A percentile compares a stretch with the other conserved stretches of the same genome.
Evolutionary conservation across 257 asterid species (phyloP).

Genomic region (Solanum tacnaense): DNA sequence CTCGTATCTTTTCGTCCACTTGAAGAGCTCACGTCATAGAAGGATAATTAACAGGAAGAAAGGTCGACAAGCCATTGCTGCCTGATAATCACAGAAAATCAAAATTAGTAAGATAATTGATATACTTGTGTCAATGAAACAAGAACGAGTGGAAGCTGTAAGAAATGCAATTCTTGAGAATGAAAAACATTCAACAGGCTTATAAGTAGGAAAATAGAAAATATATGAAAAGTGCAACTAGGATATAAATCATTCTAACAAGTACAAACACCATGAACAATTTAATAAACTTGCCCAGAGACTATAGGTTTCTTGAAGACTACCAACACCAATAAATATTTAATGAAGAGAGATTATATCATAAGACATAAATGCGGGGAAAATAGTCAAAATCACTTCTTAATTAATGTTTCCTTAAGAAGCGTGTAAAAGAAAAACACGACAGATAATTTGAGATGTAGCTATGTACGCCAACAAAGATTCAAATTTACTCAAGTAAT

Average conservation of each 20-base stretch:
- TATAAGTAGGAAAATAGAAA: neutral
- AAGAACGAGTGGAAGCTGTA: neutral
- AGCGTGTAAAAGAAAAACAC: neutral
- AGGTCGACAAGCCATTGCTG: constrained; percentile 37
- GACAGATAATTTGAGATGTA: neutral
- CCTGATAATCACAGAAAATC: constrained; percentile 18
- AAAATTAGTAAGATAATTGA: neutral
- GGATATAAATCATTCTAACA: neutral
- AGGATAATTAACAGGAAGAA: neutral
- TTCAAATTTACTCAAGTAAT: no score
- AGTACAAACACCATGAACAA: neutral
- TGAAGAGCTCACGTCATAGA: constrained; percentile 6
- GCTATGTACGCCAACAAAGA: no score
- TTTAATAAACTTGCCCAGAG: neutral
- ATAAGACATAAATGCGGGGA: neutral
- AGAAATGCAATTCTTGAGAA: neutral
- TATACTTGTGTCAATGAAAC: neutral
- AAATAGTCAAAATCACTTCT: neutral
- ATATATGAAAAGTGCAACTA: neutral
- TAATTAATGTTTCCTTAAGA: neutral
- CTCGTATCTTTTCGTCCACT: constrained; percentile 10
- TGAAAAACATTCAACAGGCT: neutral
- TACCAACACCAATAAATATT: neutral
- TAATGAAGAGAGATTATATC: neutral
- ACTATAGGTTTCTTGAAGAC: neutral